Evolutionary conservation across 2,329 filamentous ascomycete genomes (phyloP).

Genomic region (Aspergillus ochraceus): DNA sequence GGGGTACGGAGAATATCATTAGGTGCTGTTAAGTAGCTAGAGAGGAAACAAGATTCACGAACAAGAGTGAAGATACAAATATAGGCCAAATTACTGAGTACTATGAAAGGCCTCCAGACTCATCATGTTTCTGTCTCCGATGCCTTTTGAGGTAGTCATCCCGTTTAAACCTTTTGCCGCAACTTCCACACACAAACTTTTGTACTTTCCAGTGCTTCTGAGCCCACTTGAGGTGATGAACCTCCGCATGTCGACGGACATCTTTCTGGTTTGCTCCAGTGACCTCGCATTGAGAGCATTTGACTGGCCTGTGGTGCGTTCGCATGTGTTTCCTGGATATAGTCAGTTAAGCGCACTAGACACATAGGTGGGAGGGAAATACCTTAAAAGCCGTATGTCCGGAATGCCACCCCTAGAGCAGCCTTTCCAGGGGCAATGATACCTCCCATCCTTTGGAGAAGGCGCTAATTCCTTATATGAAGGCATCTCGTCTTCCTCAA

Average conservation of each 20-base stretch:
- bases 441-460: constrained; percentile 4
- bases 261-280: constrained; percentile 5
- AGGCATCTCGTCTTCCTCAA: constrained; percentile 9
- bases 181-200: constrained; percentile 4
- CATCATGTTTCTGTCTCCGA: constrained; percentile 2
- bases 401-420: not conserved
- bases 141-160: constrained; percentile 10
- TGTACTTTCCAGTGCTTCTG: not conserved
- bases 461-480: constrained; percentile 5
- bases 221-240: constrained; percentile 6
- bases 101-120: not conserved
- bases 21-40: too few relatives aligned
- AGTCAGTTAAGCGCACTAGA: not conserved
- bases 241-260: constrained; percentile 8
- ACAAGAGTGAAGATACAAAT: not conserved
- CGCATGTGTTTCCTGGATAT: constrained; percentile 12
- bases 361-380: not conserved
- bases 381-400: not conserved
- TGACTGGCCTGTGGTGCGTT: constrained; percentile 8
- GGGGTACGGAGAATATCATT: too few relatives aligned
- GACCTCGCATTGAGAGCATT: constrained; percentile 5
- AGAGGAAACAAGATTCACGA: too few relatives aligned
- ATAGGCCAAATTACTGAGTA: not conserved
- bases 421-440: not conserved
- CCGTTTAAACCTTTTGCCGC: constrained; percentile 7